Evolutionary conservation across 345 rosid genomes (phyloP), one percentile per base, ranked within the genome.

Genomic region (Gossypioides kirkii): DNA sequence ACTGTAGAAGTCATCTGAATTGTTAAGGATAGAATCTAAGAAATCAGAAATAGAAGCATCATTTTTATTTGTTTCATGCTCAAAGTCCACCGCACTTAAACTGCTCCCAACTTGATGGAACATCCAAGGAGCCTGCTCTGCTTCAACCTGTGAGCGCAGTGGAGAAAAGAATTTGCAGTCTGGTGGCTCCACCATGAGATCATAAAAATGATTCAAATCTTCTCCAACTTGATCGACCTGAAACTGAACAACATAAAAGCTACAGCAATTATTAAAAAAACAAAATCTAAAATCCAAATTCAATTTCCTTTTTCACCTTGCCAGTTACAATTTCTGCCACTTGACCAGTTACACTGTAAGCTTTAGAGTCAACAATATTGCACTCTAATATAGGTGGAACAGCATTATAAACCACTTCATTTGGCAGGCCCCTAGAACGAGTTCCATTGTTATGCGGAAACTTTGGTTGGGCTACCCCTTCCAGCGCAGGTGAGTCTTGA

Each of bases 151-250:
- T 2, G 78, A 65, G 58, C 84, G 85, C 76, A 83, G 55, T 17
- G 90, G 87, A 8, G 89, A 75, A 77, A 86, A 82, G 17, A 84
- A 18, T 13, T 71, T 75, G 82, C 49, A 76, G 72, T 85, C 84
- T 16, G 73, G 71, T 5, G 83, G 71, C 71, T 80, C 85, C 8
- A 54, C 25, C 23, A 71, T 53, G 16, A 79, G 72, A 13, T 61
- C 80, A 67, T 50, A 63, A 6, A 84, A 72, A 28, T 26, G 50
- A 67, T 79, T 74, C 25, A 77, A 61, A 43, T 61, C 71, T 59
- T 82, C 89, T 65, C 61, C 69, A 81, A 80, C 77, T 25, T 11
- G 38, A 76, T 64, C 66, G 67, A 56, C 75, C 82, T 60, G 76
- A 70, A 26, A 68, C 71, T 0, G 4, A 14, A 25, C 14, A 23